Conservation (phyloP, 2,329 filamentous ascomycete species). For the Fusarium sp. region DNA sequence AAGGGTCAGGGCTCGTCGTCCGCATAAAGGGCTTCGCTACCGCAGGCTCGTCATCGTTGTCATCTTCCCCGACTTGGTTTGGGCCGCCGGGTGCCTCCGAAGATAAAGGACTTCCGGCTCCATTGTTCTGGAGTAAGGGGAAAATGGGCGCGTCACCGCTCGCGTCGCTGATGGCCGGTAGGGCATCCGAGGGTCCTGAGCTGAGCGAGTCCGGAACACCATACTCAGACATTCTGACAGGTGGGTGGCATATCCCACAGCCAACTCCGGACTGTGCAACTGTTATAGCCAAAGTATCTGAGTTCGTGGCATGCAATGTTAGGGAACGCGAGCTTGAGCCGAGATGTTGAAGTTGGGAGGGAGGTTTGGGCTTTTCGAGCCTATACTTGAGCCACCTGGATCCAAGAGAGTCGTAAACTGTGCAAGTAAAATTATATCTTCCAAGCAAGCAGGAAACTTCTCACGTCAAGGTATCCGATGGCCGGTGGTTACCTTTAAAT, state of each 20-base stretch:
- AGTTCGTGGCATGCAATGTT: conserved; percentile 9
- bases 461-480: conserved; percentile 2
- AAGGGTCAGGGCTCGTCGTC: conserved; percentile 64
- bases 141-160: conserved; percentile 48
- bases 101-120: conserved; percentile 45
- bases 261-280: conserved; percentile 4
- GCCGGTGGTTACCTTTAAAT: conserved; percentile 13
- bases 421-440: not conserved
- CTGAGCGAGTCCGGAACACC: conserved; percentile 40
- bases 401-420: not conserved
- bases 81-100: conserved; percentile 42
- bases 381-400: not conserved
- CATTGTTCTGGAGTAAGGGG: conserved; percentile 53
- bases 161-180: conserved; percentile 31
- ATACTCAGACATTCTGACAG: conserved; percentile 43
- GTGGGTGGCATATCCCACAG: conserved; percentile 22
- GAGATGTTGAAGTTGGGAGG: not conserved
- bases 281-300: not conserved
- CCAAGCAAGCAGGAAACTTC: not conserved
- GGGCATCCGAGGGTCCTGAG: conserved; percentile 25
- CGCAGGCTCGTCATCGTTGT: conserved; percentile 70
- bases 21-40: conserved; percentile 70
- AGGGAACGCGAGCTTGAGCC: not conserved
- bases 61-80: conserved; percentile 55
- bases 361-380: not conserved